phyloP scores from a whole-genome alignment of 2,329 filamentous ascomycete species.

The Fusarium sp. region DNA sequence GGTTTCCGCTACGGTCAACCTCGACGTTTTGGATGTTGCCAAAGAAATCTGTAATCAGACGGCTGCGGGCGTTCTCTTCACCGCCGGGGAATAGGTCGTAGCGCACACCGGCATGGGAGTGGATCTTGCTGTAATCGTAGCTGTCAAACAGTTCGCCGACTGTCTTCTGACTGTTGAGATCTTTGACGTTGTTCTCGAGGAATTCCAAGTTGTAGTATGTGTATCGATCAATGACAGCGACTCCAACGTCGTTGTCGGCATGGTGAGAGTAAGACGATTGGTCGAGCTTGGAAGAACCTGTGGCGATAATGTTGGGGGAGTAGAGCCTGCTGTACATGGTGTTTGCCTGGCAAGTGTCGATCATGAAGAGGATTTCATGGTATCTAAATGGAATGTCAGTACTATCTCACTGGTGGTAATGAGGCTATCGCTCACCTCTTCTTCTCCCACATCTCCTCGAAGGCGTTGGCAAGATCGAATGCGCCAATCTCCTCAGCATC shows the following conservation, averaged over 20 bases:
- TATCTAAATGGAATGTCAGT: constrained; percentile 65
- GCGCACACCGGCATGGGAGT: constrained; percentile 88
- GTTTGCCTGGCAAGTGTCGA: constrained; percentile 99
- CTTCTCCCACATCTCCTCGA: constrained; percentile 99
- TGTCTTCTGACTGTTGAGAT: constrained; percentile 87
- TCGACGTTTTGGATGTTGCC: constrained; percentile 98
- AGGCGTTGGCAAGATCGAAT: constrained; percentile 95
- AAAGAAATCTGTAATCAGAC: constrained; percentile 95
- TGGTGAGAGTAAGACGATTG: constrained; percentile 98
- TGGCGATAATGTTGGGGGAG: constrained; percentile 97
- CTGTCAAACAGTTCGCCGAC: constrained; percentile 95
- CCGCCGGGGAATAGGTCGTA: constrained; percentile 96
- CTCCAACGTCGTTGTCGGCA: constrained; percentile 96
- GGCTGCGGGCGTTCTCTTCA: constrained; percentile 78
- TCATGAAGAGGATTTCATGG: constrained; percentile 99
- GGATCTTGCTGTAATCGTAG: constrained; percentile 94
- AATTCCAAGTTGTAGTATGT: constrained; percentile 99
- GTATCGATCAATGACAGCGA: constrained; percentile 97
- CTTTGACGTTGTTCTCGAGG: constrained; percentile 88
- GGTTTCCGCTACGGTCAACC: constrained; percentile 73
- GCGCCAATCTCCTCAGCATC: constrained; percentile 97
- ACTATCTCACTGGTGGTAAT: constrained; percentile 30
- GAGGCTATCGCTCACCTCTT: constrained; percentile 70
- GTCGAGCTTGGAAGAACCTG: constrained; percentile 94
- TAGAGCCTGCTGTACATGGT: constrained; percentile 99